phyloP scores from a whole-genome alignment of 2,329 filamentous ascomycete species.

The Didymella keratinophila region DNA sequence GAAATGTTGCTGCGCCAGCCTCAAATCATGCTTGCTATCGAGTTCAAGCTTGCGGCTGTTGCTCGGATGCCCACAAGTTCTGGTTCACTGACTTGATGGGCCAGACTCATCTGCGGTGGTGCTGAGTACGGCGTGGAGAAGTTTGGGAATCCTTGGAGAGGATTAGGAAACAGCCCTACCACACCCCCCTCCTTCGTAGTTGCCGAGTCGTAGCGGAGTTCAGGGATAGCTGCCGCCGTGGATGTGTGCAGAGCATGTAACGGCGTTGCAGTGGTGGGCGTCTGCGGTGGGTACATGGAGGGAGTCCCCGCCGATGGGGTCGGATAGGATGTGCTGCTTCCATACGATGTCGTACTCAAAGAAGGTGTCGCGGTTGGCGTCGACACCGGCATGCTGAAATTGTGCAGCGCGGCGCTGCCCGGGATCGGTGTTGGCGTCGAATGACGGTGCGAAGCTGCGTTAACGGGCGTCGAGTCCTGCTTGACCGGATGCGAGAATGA shows the following conservation, averaged over 20 bases:
- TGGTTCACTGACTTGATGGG: slow-evolving; percentile 45
- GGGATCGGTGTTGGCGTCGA: slow-evolving; percentile 41
- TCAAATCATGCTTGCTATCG: slow-evolving; percentile 49
- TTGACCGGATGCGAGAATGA: slow-evolving; percentile 48
- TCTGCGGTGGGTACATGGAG: slow-evolving; percentile 11
- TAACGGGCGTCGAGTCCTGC: slow-evolving; percentile 34
- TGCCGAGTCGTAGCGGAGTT: slow-evolving; percentile 19
- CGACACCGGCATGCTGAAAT: slow-evolving; percentile 38
- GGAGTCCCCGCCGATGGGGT: slow-evolving; percentile 37
- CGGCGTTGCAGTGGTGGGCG: slow-evolving; percentile 29
- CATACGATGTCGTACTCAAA: slow-evolving; percentile 29
- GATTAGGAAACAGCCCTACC: slow-evolving; percentile 43
- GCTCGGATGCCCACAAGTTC: slow-evolving; percentile 47
- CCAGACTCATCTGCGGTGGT: slow-evolving; percentile 22
- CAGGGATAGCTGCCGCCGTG: slow-evolving; percentile 27
- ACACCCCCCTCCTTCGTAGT: slow-evolving; percentile 34
- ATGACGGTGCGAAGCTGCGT: slow-evolving; percentile 37
- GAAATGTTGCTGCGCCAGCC: not conserved
- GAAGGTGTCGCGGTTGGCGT: slow-evolving; percentile 34
- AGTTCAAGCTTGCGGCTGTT: slow-evolving; percentile 42
- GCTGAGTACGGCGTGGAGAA: slow-evolving; percentile 30
- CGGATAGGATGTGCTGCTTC: slow-evolving; percentile 34
- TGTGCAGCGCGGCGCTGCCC: slow-evolving; percentile 34
- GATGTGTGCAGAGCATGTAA: slow-evolving; percentile 35
- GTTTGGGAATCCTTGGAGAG: slow-evolving; percentile 39